Evolutionary conservation across 805 yeast genomes (phyloP), one percentile per base, ranked within the genome.

Genomic region (Maudiozyma serrabonitensis): DNA sequence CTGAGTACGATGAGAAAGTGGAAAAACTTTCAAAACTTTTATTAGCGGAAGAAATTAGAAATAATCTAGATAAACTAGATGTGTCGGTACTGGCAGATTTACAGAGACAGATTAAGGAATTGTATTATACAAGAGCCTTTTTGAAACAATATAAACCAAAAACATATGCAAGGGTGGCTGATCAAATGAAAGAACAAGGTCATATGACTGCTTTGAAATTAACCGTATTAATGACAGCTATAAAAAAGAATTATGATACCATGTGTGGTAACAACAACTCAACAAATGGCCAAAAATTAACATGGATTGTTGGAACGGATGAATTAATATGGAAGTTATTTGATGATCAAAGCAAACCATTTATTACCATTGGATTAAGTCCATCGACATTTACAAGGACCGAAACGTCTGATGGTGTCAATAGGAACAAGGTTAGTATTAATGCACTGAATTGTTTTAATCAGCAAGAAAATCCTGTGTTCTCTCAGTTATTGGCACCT

Each of bases 241-340:
- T 72, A 12, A 70, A 70, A 45, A 58, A 59, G 42, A 66, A 60
- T 45, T 59, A 69, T 50, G 57, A 68, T 51, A 50, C 64, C 50
- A 46, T 61, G 25, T 62, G 62, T 11, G 59, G 52, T 21, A 54
- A 53, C 5, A 53, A 52, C 5, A 51, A 52, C n/a, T 54, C 51
- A 8, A 15, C 39, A 15, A 53, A 52, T 11, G 54, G 47, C 61
- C 55, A 54, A 38, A 56, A 54, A 31, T 44, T 79, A 16, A 81
- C 77, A 53, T 74, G 76, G 78, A 60, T 63, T n/a, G 62, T 75
- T 5, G 64, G 69, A 11, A 75, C 83, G 0, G 82, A 78, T 53
- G 78, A 79, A 52, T 64, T 82, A 8, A 73, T 76, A n/a, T 73
- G 84, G 74, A 82, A 80, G 51, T 61, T 82, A 46, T 67, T 75